Evolutionary conservation across 2,329 filamentous ascomycete genomes (phyloP), one percentile per base, ranked within the genome.

Genomic region (Nothophoma quercina): DNA sequence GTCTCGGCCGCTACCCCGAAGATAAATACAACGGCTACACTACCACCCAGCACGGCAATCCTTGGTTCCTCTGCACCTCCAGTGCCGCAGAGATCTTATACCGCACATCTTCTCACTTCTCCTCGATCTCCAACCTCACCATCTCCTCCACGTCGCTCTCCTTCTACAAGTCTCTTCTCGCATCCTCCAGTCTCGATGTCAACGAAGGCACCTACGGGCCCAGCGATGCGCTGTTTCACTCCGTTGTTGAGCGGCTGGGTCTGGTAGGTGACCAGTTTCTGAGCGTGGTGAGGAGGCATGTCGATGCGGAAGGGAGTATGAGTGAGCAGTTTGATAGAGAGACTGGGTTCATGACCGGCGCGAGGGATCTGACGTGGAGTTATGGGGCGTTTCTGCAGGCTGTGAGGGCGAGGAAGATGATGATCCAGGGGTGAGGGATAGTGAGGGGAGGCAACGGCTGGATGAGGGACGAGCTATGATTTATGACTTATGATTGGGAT

Each of bases 281-380:
- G 13, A 65, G 70, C 4, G 71, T 77, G 1, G 69, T 79, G 15
- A 71, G 68, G 53, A 68, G 51, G 50, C 75, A 79, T 61, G 67
- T 75, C 1, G 71, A 71, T 49, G 52, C 42, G 0, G 70, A 75
- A 16, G 77, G 77, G 1, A 59, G 63, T 10, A 65, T 79, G 66
- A 77, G 75, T 56, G 77, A 79, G 67, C 76, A 79, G 55, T 78
- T 79, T 47, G 74, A 77, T 58, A 61, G 69, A 4, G 64, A 61
- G 15, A 76, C 64, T 7, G 77, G 77, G 5, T 74, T 59, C 41
- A 71, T 76, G 69, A 61, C 67, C 4, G 77, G 76, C 1, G 77
- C 77, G 23, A 59, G 58, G 18, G 75, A 79, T 60, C 56, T 79
- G 66, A 79, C 77, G 4, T 79, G 77, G 77, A 77, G 75, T 52